Base-by-base conservation (phyloP, 345 rosid genomes). In the Citrus australasica region DNA sequence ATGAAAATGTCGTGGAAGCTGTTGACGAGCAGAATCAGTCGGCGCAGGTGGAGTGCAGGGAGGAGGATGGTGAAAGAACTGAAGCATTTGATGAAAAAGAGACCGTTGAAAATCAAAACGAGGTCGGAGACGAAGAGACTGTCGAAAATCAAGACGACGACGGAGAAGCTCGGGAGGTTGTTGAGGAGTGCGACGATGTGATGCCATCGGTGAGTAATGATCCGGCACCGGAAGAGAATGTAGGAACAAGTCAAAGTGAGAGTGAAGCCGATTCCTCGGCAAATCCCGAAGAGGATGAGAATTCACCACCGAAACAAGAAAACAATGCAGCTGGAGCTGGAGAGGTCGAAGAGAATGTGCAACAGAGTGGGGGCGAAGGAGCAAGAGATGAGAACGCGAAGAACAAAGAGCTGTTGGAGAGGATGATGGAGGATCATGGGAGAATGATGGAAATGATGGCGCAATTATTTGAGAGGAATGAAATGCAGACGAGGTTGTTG, bases 341-440 rank as follows among this genome's bases (percentile, higher is more conserved):
- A 10, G 71, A 16, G 6, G 60, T 25, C 8, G 63, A 32, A 37
- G 66, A 59, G 7, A 9, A 25, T 11, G 14, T 4, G 4, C 35
- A 48, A 25, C 40, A 35, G 3, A 19, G 21, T 28, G 55, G 21
- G 4, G 25, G 22, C 3, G 8, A 32, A 7, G 48, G 17, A 3
- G 58, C 6, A 19, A 60, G 32, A 46, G 66, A 76, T 2, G 82
- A 62, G 61, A 46, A 46, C 7, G 5, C 25, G 60, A 78, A 69
- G 82, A 90, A 70, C 33, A 78, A 74, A 76, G 86, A 84, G 71
- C 28, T 86, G 73, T 6, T 86, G 76, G 82, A 83, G 81, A 89
- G 82, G 82, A 86, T 86, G 84, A 17, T 82, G 77, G 88, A 89
- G 84, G 96, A 89, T n/a, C 91, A 88, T 35, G 90, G 83, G 82